A percentile compares a stretch with the other conserved stretches of the same genome.
Conservation (phyloP, 768 basidiomycete species). For the Hygrophorus pudorinus region DNA sequence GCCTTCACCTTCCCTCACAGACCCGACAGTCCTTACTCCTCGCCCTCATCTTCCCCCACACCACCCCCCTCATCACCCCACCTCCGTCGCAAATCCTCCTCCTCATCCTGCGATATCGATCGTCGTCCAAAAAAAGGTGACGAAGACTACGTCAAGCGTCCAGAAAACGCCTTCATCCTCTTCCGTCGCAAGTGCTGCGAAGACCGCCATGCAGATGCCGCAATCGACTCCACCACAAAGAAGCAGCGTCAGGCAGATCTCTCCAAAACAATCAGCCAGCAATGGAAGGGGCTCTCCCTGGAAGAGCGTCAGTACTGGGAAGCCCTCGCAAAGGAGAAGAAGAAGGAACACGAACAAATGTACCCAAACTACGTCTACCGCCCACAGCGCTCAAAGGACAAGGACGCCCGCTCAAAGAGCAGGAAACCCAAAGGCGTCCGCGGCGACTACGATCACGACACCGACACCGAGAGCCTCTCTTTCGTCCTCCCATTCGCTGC, state of each 20-base stretch:
- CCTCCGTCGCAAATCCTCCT: conserved; percentile 44
- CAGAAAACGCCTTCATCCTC: conserved; percentile 78
- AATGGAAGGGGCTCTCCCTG: conserved; percentile 60
- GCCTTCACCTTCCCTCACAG: conserved; percentile 57
- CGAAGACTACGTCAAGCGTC: conserved; percentile 76
- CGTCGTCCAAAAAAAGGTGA: conserved; percentile 63
- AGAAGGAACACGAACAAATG: conserved; percentile 67
- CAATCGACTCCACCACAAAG: conserved; percentile 38
- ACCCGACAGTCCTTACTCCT: conserved; percentile 60
- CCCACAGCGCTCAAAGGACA: conserved; percentile 54
- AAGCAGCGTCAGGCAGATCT: conserved; percentile 73
- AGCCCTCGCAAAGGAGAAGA: conserved; percentile 66
- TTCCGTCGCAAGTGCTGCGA: conserved; percentile 75
- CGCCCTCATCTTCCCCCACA: conserved; percentile 34
- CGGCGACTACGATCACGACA: conserved; percentile 29
- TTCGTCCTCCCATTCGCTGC: conserved; percentile 27
- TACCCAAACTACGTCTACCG: conserved; percentile 76
- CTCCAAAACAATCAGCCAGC: conserved; percentile 73
- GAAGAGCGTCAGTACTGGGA: conserved; percentile 72
- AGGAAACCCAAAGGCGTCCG: conserved; percentile 29
- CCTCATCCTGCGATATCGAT: conserved; percentile 31
- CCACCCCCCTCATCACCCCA: conserved; percentile 26
- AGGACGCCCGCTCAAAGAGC: conserved; percentile 37
- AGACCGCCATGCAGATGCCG: conserved; percentile 53
- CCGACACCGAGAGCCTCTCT: conserved; percentile 25